Conservation (phyloP, 2,329 filamentous ascomycete species). For the Bimuria novae-zelandiae region DNA sequence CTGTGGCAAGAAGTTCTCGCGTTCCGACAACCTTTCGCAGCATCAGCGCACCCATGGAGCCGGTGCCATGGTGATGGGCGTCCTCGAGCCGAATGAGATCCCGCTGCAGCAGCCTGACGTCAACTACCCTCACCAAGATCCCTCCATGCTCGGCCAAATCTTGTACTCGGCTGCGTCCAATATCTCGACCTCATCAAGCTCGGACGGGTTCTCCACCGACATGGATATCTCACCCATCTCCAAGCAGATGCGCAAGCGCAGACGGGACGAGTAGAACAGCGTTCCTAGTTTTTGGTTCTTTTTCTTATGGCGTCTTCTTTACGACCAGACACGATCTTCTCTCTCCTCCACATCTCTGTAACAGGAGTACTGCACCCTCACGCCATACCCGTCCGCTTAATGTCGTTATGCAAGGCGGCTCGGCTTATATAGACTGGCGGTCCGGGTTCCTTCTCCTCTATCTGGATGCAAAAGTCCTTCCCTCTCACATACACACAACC, state of each 20-base stretch:
- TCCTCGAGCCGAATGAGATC: slow-evolving; percentile 73
- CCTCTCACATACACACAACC: background rate
- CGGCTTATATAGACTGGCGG: slow-evolving; percentile 42
- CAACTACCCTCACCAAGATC: slow-evolving; percentile 41
- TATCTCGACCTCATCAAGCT: slow-evolving; percentile 43
- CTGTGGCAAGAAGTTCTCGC: slow-evolving; percentile 99
- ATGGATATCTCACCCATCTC: slow-evolving; percentile 42
- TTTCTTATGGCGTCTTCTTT: slow-evolving; percentile 29
- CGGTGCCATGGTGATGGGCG: slow-evolving; percentile 87
- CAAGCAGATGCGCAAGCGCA: slow-evolving; percentile 73
- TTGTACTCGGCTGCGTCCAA: slow-evolving; percentile 46
- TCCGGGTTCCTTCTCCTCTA: slow-evolving; percentile 18
- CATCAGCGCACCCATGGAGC: slow-evolving; percentile 92
- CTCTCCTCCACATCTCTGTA: slow-evolving; percentile 25
- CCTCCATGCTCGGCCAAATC: slow-evolving; percentile 44
- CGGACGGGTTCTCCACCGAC: slow-evolving; percentile 41
- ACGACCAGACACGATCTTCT: slow-evolving; percentile 41
- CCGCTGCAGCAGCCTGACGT: slow-evolving; percentile 33
- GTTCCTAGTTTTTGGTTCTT: slow-evolving; percentile 10
- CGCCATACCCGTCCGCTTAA: slow-evolving; percentile 37
- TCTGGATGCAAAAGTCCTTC: slow-evolving; percentile 32
- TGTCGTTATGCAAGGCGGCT: slow-evolving; percentile 39
- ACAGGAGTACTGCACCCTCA: slow-evolving; percentile 33
- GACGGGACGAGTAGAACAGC: slow-evolving; percentile 63
- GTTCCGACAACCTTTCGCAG: slow-evolving; percentile 95